Evolutionary conservation across 495 filamentous ascomycete genomes (phyloP).

Genomic region (Penicillium steckii): DNA sequence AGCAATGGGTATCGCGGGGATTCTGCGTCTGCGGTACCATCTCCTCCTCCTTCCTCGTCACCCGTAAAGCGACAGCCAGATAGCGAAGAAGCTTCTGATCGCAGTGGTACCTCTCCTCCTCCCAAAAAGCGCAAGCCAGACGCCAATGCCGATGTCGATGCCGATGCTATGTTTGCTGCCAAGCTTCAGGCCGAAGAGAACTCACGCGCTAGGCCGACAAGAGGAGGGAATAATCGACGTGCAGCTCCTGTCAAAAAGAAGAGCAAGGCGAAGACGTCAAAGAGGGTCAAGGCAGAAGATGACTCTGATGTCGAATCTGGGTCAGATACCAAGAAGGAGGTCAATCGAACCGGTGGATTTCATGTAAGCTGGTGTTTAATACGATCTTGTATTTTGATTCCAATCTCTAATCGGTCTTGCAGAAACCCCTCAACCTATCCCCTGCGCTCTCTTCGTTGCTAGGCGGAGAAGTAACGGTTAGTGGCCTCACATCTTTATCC

Average conservation of each 20-base stretch:
- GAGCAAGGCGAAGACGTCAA: conserved; percentile 70
- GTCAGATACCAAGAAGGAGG: conserved; percentile 61
- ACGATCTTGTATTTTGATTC: neutral
- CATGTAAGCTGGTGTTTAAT: conserved; percentile 48
- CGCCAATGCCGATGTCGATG: conserved; percentile 57
- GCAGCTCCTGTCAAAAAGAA: conserved; percentile 62
- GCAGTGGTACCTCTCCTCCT: conserved; percentile 42
- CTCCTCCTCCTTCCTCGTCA: conserved; percentile 50
- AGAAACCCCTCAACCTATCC: conserved; percentile 70
- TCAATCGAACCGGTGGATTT: conserved; percentile 65
- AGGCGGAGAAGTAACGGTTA: conserved; percentile 59
- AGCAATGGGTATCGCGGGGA: conserved; percentile 46
- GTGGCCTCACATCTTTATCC: conserved; percentile 8
- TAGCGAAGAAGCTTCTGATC: conserved; percentile 49
- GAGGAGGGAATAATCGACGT: conserved; percentile 59
- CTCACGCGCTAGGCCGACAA: conserved; percentile 65
- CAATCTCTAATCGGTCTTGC: conserved; percentile 8
- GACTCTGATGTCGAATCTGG: conserved; percentile 71
- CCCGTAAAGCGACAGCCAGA: conserved; percentile 56
- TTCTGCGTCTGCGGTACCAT: conserved; percentile 36
- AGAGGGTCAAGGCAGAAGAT: conserved; percentile 72
- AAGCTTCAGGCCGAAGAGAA: conserved; percentile 93
- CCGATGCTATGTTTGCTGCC: conserved; percentile 82
- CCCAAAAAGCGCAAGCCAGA: conserved; percentile 58
- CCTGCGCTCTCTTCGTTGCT: conserved; percentile 63